Evolutionary conservation across 345 rosid genomes (phyloP), one percentile per base, ranked within the genome.

Genomic region (Dovyalis caffra): DNA sequence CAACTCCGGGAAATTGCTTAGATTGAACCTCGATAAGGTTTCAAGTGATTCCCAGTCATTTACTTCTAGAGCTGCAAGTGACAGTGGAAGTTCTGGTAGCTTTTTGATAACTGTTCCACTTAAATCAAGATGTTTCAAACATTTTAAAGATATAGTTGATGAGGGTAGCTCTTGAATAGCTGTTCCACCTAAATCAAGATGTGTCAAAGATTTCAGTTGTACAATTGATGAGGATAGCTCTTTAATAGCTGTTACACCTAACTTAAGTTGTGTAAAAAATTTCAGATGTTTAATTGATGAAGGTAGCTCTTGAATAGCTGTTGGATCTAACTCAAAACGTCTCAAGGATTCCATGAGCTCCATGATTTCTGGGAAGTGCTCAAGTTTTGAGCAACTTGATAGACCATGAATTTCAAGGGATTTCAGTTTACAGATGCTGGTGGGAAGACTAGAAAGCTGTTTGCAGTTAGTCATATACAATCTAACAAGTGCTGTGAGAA

Each of bases 401-500:
- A 74, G 34, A 33, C 33, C 3, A 23, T 49, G 76, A 74, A 6
- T 7, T 32, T 20, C 1, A 0, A 62, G 68, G 51, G 63, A 23
- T 53, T 74, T 66, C 68, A 65, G 32, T 33, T 43, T 47, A 29
- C 56, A 56, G 21, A 71, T 58, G 74, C 66, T 71, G 16, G 7
- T 71, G 14, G 66, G 31, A 11, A 71, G 47, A 37, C 34, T 34
- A 12, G 23, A 6, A 0, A 71, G 74, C 32, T 56, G 34, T 34
- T 71, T 23, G 53, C 31, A 20, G n/a, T 47, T 4, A 1, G 6
- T 5, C 26, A 73, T 29, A 3, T 14, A 7, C 43, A 73, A 33
- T 21, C 8, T 12, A 14, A 0, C 45, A 47, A 64, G 63, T 12
- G 23, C 18, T 9, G 16, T 28, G 11, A 64, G 63, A 29, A 45